Evolutionary conservation across 2,329 filamentous ascomycete genomes (phyloP).

Genomic region (Fusarium phyllophilum): DNA sequence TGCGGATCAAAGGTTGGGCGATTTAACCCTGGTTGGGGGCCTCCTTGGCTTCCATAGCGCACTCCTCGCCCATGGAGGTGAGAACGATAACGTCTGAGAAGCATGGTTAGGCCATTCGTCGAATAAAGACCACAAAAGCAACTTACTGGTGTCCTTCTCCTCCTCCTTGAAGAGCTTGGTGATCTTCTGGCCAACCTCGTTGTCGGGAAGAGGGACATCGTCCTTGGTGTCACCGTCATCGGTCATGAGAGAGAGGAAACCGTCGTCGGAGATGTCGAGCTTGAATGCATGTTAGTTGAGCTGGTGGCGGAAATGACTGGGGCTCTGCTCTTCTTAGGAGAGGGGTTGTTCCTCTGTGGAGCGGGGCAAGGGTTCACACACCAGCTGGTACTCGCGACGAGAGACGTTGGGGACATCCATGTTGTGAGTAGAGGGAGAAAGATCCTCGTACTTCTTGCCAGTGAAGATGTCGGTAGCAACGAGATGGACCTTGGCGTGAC

Average conservation of each 20-base stretch:
- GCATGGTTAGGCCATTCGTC: slow-evolving; percentile 20
- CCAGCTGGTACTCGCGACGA: slow-evolving; percentile 92
- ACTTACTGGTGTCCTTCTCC: slow-evolving; percentile 95
- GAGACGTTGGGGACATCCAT: slow-evolving; percentile 97
- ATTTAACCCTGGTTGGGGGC: slow-evolving; percentile 64
- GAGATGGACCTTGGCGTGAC: slow-evolving; percentile 99
- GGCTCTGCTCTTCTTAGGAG: slow-evolving; percentile 19
- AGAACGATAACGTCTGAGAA: slow-evolving; percentile 85
- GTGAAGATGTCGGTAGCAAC: slow-evolving; percentile 99
- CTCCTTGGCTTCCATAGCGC: slow-evolving; percentile 93
- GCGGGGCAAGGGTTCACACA: slow-evolving; percentile 64
- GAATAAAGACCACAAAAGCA: neutral
- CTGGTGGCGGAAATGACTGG: slow-evolving; percentile 4
- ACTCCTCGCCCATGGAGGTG: slow-evolving; percentile 96
- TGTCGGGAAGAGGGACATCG: slow-evolving; percentile 92
- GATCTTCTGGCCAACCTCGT: slow-evolving; percentile 90
- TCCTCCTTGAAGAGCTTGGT: slow-evolving; percentile 79
- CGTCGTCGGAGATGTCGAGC: slow-evolving; percentile 94
- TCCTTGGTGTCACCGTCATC: slow-evolving; percentile 90
- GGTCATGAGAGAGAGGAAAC: slow-evolving; percentile 92
- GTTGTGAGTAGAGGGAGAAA: slow-evolving; percentile 97
- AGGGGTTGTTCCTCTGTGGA: slow-evolving; percentile 36
- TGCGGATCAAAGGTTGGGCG: slow-evolving; percentile 32
- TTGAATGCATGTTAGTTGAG: slow-evolving; percentile 52
- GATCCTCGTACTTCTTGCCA: slow-evolving; percentile 98